phyloP scores from a whole-genome alignment of 1,284 basidiomycete species.

The Ceratorhiza oryzae-sativae region DNA sequence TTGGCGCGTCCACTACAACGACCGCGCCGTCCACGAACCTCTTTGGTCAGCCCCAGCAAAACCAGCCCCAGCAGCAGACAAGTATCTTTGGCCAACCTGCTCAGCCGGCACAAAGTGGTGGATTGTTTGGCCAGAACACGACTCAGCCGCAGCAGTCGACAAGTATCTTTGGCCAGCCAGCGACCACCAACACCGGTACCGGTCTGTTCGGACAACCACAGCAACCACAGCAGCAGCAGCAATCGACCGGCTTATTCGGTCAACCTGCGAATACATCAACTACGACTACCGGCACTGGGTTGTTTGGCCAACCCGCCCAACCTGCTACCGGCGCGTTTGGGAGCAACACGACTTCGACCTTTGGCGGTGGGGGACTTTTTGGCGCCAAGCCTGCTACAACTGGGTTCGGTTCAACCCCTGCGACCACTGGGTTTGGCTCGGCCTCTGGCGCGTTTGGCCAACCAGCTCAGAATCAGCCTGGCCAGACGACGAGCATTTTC shows the following conservation, averaged over 20 bases:
- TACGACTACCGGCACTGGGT: slow-evolving; percentile 29
- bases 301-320: slow-evolving; percentile 42
- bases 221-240: slow-evolving; percentile 47
- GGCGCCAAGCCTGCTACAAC: slow-evolving; percentile 31
- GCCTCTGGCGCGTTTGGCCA: slow-evolving; percentile 45
- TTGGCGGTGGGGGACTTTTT: slow-evolving; percentile 37
- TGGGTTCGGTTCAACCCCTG: slow-evolving; percentile 30
- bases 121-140: slow-evolving; percentile 41
- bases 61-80: slow-evolving; percentile 52
- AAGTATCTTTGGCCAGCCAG: slow-evolving; percentile 57
- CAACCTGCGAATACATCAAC: slow-evolving; percentile 45
- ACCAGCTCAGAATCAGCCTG: slow-evolving; percentile 40
- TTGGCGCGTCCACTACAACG: slow-evolving; percentile 46
- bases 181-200: slow-evolving; percentile 42
- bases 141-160: slow-evolving; percentile 42
- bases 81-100: slow-evolving; percentile 55
- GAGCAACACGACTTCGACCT: slow-evolving; percentile 30
- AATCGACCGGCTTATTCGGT: slow-evolving; percentile 53
- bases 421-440: slow-evolving; percentile 41
- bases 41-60: slow-evolving; percentile 59
- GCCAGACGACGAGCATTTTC: slow-evolving; percentile 47
- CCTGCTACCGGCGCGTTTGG: slow-evolving; percentile 31
- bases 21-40: slow-evolving; percentile 54
- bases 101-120: slow-evolving; percentile 34
- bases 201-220: slow-evolving; percentile 44